Percentiles rank a stretch among this genome's conserved stretches.
Evolutionary conservation across 805 yeast species (phyloP).

Genomic region (Candida patagonica): DNA sequence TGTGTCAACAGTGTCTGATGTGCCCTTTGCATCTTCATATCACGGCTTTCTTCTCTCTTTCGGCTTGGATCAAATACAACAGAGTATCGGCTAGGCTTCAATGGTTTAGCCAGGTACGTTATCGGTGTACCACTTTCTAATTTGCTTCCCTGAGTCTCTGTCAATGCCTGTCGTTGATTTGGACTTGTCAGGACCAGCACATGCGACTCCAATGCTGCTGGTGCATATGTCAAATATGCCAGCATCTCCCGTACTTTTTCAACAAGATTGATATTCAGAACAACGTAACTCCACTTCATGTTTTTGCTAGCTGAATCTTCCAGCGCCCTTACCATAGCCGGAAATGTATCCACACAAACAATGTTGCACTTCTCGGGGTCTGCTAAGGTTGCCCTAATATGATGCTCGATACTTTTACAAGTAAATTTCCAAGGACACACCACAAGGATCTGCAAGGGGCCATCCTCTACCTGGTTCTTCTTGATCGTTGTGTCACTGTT

Average conservation of each 20-base stretch:
- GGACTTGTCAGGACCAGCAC: slow-evolving; percentile 16
- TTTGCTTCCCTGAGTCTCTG: slow-evolving; percentile 4
- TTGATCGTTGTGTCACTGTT: slow-evolving; percentile 1
- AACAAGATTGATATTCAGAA: slow-evolving; percentile 20
- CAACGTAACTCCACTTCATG: slow-evolving; percentile 22
- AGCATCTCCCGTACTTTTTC: slow-evolving; percentile 14
- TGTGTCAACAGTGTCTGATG: slow-evolving; percentile 14
- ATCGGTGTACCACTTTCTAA: slow-evolving; percentile 6
- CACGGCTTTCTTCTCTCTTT: slow-evolving; percentile 16
- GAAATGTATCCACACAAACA: slow-evolving; percentile 7
- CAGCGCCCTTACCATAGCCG: slow-evolving; percentile 1
- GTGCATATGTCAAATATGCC: slow-evolving; percentile 2
- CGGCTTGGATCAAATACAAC: slow-evolving; percentile 20
- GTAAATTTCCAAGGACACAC: slow-evolving; percentile 24
- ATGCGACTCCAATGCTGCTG: slow-evolving; percentile 2
- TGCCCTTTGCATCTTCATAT: slow-evolving; percentile 18
- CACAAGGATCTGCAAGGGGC: slow-evolving; percentile 15
- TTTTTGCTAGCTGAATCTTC: neutral
- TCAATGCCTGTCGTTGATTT: slow-evolving; percentile 12
- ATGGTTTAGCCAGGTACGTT: slow-evolving; percentile 17
- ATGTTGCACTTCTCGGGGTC: slow-evolving; percentile 17
- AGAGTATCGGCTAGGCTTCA: slow-evolving; percentile 19
- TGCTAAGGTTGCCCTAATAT: slow-evolving; percentile 20
- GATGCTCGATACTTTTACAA: slow-evolving; percentile 22
- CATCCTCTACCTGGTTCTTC: slow-evolving; percentile 3